These are phyloP conservation scores for Yarrowia sp. DNA, from an alignment of 805 yeast species.

Conservation along the genomic window DNA sequence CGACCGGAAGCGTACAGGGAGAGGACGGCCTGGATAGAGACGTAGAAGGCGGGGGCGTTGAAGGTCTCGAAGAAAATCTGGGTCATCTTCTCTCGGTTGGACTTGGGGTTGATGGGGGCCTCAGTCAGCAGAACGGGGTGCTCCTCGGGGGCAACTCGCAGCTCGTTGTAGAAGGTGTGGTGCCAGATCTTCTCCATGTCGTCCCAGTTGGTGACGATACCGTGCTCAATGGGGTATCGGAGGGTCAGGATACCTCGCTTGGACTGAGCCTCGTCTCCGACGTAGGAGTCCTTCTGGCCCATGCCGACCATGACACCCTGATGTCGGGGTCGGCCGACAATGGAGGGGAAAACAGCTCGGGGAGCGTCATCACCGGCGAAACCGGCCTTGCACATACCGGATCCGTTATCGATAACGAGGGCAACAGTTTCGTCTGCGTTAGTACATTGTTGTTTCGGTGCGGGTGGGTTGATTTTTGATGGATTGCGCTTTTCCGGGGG, in stretches of 20 bases:
- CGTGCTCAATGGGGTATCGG: slow-evolving; percentile 99
- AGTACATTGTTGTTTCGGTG: neutral
- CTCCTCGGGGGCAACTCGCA: slow-evolving; percentile 99
- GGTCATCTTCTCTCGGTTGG: slow-evolving; percentile 99
- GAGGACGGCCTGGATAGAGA: slow-evolving; percentile 96
- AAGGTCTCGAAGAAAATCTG: slow-evolving; percentile 99
- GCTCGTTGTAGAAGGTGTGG: slow-evolving; percentile 99
- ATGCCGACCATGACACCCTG: slow-evolving; percentile 99
- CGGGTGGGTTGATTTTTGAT: neutral
- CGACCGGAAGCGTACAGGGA: slow-evolving; percentile 99
- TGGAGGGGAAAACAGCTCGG: slow-evolving; percentile 99
- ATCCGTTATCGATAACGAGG: slow-evolving; percentile 97
- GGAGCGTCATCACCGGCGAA: slow-evolving; percentile 99
- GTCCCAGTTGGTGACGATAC: slow-evolving; percentile 99
- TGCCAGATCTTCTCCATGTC: slow-evolving; percentile 99
- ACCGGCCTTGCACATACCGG: slow-evolving; percentile 99
- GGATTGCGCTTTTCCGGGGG: slow-evolving; percentile 6
- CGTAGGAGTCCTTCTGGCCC: slow-evolving; percentile 99
- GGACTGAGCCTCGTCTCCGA: slow-evolving; percentile 99
- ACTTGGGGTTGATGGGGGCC: slow-evolving; percentile 99
- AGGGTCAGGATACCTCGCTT: slow-evolving; percentile 99
- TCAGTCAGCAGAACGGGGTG: slow-evolving; percentile 99
- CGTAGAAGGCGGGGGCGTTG: slow-evolving; percentile 99
- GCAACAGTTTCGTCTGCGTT: slow-evolving; percentile 50
- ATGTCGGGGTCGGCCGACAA: slow-evolving; percentile 99